A percentile compares a stretch with the other conserved stretches of the same genome.
These are phyloP conservation scores for Phaffomyces antillensis DNA, from an alignment of 805 yeast genomes.

Conservation along the genomic window DNA sequence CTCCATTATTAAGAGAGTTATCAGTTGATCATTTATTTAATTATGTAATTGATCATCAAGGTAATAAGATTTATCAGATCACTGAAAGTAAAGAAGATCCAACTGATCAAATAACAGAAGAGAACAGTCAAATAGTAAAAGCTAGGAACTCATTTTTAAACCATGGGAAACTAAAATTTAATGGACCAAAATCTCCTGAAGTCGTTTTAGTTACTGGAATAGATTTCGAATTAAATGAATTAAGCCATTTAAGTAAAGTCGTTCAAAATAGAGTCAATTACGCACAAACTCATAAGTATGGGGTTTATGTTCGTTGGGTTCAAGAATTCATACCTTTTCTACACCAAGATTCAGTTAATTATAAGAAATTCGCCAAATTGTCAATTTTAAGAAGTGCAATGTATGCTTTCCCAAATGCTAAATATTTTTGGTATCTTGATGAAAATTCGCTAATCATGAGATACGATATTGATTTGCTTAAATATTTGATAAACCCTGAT, in stretches of 20 bases:
- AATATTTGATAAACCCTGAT: slow-evolving; percentile 53
- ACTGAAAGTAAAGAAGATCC: slow-evolving; percentile 32
- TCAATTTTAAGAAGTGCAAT: slow-evolving; percentile 78
- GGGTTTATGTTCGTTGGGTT: slow-evolving; percentile 75
- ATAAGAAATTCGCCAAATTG: slow-evolving; percentile 57
- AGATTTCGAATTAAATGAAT: slow-evolving; percentile 62
- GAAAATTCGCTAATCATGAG: slow-evolving; percentile 74
- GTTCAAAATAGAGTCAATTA: slow-evolving; percentile 86
- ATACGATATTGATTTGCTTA: slow-evolving; percentile 49
- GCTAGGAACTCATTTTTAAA: slow-evolving; percentile 56
- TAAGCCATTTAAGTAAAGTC: slow-evolving; percentile 53
- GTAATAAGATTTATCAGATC: slow-evolving; percentile 27
- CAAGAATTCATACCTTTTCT: slow-evolving; percentile 72
- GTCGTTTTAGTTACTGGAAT: slow-evolving; percentile 72
- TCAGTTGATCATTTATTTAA: slow-evolving; percentile 46
- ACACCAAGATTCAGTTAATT: slow-evolving; percentile 29
- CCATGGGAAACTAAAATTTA: slow-evolving; percentile 53
- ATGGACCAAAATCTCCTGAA: slow-evolving; percentile 42
- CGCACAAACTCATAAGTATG: slow-evolving; percentile 75
- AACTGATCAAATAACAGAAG: slow-evolving; percentile 30
- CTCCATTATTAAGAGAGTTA: slow-evolving; percentile 51
- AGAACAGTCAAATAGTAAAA: slow-evolving; percentile 27
- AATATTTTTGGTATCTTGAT: slow-evolving; percentile 85
- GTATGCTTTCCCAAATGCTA: slow-evolving; percentile 86
- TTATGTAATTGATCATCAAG: slow-evolving; percentile 39